Percentiles rank a stretch among this genome's conserved stretches.
These are phyloP conservation scores for Cymbopogon flexuosus DNA, from an alignment of 202 grass and related monocot species.

Conservation along the genomic window DNA sequence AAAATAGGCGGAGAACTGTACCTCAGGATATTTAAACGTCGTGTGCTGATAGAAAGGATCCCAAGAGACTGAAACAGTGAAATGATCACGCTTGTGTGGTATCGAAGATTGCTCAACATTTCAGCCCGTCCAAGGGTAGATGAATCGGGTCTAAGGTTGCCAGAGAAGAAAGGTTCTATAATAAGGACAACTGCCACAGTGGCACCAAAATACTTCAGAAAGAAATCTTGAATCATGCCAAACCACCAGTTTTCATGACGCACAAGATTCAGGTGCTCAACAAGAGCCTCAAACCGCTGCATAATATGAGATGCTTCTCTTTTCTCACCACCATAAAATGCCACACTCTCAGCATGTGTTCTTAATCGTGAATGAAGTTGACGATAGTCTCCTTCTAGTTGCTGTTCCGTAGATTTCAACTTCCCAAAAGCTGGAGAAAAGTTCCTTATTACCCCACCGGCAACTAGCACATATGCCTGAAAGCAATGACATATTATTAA, in stretches of 20 bases:
- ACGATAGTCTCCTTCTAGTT: constrained; percentile 93
- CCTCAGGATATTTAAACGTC: constrained; percentile 95
- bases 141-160: constrained; percentile 87
- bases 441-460: constrained; percentile 74
- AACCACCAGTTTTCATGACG: constrained; percentile 99
- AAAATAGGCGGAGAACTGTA: constrained; percentile 35
- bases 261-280: constrained; percentile 76
- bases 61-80: constrained; percentile 92
- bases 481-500: constrained; percentile 34
- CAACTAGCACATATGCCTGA: constrained; percentile 81
- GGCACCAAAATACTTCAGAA: constrained; percentile 94
- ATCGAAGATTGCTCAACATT: constrained; percentile 98
- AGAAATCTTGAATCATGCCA: constrained; percentile 99
- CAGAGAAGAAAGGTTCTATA: constrained; percentile 98
- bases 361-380: constrained; percentile 91
- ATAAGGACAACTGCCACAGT: constrained; percentile 94
- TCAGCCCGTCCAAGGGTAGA: constrained; percentile 92
- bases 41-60: constrained; percentile 83
- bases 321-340: constrained; percentile 93
- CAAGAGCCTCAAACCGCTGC: constrained; percentile 68
- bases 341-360: constrained; percentile 97
- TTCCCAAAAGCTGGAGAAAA: constrained; percentile 96
- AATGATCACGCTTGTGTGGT: constrained; percentile 97
- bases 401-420: constrained; percentile 89
- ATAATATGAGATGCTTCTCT: constrained; percentile 88